Base-by-base conservation (phyloP, 129 eudicot species). In the Deinandra increscens region DNA sequence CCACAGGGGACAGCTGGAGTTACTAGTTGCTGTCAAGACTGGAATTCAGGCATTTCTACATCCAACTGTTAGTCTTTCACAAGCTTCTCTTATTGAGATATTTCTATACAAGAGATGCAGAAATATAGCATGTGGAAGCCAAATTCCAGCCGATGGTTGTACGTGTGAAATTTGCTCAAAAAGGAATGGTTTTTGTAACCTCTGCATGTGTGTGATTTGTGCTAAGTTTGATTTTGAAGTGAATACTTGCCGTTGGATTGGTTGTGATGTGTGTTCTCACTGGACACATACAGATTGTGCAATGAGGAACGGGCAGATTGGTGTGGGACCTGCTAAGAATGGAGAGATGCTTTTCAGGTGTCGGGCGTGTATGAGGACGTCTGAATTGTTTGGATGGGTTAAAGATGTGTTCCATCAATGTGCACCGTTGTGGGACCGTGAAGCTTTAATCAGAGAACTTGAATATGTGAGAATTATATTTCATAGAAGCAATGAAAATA, bases 231-330 rank as follows among this genome's bases (percentile, higher is more conserved):
- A 92, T 66, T 92, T 92, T 78, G 98, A 92, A 72, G 98, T 92
- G 63, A 89, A 92, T 67, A 89, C 98, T 0, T 92, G 98, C 69
- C 79, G 95, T 17, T 92, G 98, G 98, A 84, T 92, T 33, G 98
- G 98, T 22, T 92, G 98, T 42, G 98, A 92, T 70, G 42, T 56
- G 46, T 92, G 98, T 72, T 88, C 96, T 23, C 98, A 92, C 26
- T 92, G 98, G 98, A 92, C 96, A 8, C 98, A 92, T 64, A 86
- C 96, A 0, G 98, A 92, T 75, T 92, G 98, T 65, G 98, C 98
- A 10, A 84, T 92, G 43, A 87, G 84, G 31, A 80, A 92, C 53
- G 88, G 85, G 42, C 91, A 89, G 66, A 86, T 92, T 67, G 85
- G 96, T 7, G 81, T 84, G 87, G 97, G 97, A 11, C 81, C 88